Conservation (phyloP, 1,284 basidiomycete genomes). For the Afroboletus lepidellus region DNA sequence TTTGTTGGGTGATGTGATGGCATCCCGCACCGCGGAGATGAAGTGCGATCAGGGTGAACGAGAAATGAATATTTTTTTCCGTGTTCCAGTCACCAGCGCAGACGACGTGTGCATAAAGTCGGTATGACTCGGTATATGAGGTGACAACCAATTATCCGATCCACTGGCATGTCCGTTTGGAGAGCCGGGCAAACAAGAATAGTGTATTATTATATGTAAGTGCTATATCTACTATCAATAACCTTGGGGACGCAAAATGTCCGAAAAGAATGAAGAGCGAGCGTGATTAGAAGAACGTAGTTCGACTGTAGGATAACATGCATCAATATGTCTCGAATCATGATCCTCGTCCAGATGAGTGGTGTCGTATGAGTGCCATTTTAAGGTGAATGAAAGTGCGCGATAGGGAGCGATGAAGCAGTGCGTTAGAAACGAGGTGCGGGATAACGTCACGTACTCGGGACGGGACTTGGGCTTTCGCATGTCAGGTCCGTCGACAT, state of each 20-base stretch:
- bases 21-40: constrained; percentile 12
- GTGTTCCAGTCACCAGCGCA: too few relatives aligned
- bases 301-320: constrained; percentile 13
- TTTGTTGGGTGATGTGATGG: not conserved
- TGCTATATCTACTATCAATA: constrained; percentile 23
- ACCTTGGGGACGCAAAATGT: not conserved
- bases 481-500: constrained; percentile 14
- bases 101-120: too few relatives aligned
- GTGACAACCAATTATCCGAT: too few relatives aligned
- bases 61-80: not conserved
- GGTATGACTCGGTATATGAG: too few relatives aligned
- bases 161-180: too few relatives aligned
- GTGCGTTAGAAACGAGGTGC: constrained; percentile 5
- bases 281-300: constrained; percentile 23
- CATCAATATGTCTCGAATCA: constrained; percentile 17
- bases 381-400: constrained; percentile 21
- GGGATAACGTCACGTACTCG: constrained; percentile 19
- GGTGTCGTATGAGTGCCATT: constrained; percentile 26
- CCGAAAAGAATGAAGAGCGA: not conserved
- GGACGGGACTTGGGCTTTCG: constrained; percentile 6
- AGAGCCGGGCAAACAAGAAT: not conserved
- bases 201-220: constrained; percentile 27
- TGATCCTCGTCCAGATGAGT: constrained; percentile 29
- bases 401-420: constrained; percentile 15
- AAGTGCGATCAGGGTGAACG: not conserved